A percentile compares a stretch with the other conserved stretches of the same genome.
Conservation (phyloP, 345 rosid species). For the Gossypium turneri region DNA sequence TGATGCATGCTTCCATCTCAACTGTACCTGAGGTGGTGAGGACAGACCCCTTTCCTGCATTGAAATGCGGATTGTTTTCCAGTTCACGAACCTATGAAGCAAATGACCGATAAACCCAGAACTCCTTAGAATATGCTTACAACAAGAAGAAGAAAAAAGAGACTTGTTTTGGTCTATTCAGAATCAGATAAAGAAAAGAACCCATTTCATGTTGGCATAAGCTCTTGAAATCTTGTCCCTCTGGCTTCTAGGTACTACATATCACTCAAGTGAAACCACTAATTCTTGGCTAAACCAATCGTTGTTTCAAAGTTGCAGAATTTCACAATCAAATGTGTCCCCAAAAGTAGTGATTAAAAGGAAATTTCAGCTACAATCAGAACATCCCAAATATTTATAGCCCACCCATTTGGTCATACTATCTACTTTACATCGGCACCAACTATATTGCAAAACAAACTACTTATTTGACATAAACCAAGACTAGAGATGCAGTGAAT, state of each 20-base stretch:
- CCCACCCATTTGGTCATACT: neutral
- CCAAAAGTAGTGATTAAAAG: neutral
- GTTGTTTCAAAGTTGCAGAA: neutral
- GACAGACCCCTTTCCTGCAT: slow-evolving; percentile 96
- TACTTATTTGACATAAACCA: neutral
- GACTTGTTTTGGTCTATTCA: neutral
- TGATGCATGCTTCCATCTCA: slow-evolving; percentile 96
- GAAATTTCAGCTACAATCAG: neutral
- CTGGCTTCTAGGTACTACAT: too few species aligned
- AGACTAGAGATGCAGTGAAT: neutral
- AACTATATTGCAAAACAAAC: neutral
- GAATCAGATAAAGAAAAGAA: neutral
- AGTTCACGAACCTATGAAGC: slow-evolving; percentile 66
- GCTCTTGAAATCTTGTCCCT: too few species aligned
- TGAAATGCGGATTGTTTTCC: slow-evolving; percentile 74
- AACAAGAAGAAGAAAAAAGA: neutral
- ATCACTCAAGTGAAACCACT: neutral
- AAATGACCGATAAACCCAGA: neutral
- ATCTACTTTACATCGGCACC: neutral
- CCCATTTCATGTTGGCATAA: neutral
- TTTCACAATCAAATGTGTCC: neutral
- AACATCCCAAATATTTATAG: neutral
- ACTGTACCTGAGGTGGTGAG: slow-evolving; percentile 64
- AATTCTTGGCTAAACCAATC: neutral
- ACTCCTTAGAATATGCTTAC: neutral